Base-by-base conservation (phyloP, 345 rosid genomes). In the Salix brachista region DNA sequence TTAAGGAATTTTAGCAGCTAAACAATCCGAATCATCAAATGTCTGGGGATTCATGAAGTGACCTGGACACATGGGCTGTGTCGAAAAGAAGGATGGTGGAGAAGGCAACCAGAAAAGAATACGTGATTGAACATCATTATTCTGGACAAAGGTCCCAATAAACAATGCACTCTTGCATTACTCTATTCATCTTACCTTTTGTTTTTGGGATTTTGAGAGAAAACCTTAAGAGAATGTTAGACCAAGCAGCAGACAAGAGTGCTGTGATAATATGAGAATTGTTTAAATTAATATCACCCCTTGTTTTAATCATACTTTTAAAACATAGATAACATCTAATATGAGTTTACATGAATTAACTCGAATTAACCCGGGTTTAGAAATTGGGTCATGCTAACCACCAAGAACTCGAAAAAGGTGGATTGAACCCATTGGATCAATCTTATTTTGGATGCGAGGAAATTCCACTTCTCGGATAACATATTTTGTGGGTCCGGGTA, bases 351-450 rank as follows among this genome's bases (percentile, higher is more conserved):
- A 36, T 36, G 37, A 36, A 36, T 36, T 5, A 5, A 5, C 37
- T 36, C 7, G 37, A 36, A 36, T 36, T 5, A 36, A 36, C 7
- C 7, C 7, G 60, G 3, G 25, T 19, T 52, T 19, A 9, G 16
- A 16, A 44, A 54, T 39, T 41, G 21, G 44, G 67, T 34, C 60
- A 28, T 17, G 56, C 8, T 18, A 18, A 2, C 1, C 30, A 5
- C 13, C 41, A 68, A 76, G 36, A 26, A 54, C 60, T 54, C 11
- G 6, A 19, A 54, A 78, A 78, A 65, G 41, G 54, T 54, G 56
- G 13, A 28, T 77, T 32, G 77, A 73, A 69, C 78, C 78, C 77
- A 77, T 23, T 69, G 18, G 37, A 72, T 79, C 70, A 75, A 79
- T 34, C 7, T 34, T 5, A 4, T 34, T 34, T 34, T 34, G 0